Conservation (phyloP, 768 basidiomycete genomes). For the Amanita pallidorosea region DNA sequence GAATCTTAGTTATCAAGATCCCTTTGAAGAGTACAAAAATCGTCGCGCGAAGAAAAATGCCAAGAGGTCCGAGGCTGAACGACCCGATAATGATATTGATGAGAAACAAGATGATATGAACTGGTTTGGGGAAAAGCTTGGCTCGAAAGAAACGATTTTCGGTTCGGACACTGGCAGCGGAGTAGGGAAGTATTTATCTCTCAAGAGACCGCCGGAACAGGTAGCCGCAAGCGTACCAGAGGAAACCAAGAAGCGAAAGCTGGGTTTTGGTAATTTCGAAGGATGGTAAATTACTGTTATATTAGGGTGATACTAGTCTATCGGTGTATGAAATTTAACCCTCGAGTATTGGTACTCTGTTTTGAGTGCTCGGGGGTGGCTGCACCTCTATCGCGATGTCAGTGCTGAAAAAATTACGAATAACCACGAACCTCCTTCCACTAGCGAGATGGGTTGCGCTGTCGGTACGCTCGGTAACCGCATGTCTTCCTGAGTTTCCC, state of each 20-base stretch:
- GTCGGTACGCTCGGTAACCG: constrained; percentile 47
- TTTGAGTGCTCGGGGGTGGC: neutral
- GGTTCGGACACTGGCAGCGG: constrained; percentile 29
- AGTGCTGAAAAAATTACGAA: neutral
- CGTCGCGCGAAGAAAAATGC: constrained; percentile 74
- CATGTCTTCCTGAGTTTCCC: constrained; percentile 18
- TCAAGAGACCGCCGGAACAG: constrained; percentile 33
- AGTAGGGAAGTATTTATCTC: constrained; percentile 72
- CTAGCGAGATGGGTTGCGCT: constrained; percentile 23
- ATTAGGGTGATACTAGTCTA: constrained; percentile 2
- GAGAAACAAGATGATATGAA: constrained; percentile 64
- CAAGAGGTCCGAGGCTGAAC: constrained; percentile 31
- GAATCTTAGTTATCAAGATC: constrained; percentile 72
- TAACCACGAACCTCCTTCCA: constrained; percentile 19
- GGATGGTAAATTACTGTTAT: constrained; percentile 44
- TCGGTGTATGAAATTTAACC: neutral
- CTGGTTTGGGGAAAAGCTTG: constrained; percentile 87
- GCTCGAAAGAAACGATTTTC: constrained; percentile 26
- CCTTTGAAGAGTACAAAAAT: constrained; percentile 86
- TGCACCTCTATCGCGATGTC: neutral
- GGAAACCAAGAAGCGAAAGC: constrained; percentile 72
- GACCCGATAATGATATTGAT: constrained; percentile 22
- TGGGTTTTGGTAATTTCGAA: constrained; percentile 89
- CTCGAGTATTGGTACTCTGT: constrained; percentile 1
- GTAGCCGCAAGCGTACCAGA: constrained; percentile 16